These are phyloP conservation scores for Bondarzewia mesenterica DNA, from an alignment of 1,284 basidiomycete species.

Conservation along the genomic window DNA sequence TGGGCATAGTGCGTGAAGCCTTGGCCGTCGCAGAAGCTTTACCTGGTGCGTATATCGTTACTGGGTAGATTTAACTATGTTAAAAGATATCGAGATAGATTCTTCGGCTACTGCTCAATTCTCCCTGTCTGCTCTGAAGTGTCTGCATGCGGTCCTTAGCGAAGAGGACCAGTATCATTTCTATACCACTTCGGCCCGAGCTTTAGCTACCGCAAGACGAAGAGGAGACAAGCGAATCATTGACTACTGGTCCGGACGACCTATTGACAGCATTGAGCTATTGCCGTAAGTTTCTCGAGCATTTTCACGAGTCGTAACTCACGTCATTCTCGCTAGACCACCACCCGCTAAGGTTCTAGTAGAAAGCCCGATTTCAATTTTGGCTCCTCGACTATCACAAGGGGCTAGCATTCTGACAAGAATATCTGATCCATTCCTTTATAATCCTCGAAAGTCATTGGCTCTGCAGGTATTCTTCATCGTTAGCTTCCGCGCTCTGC, in stretches of 20 bases:
- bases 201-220: conserved; percentile 64
- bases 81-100: conserved; percentile 35
- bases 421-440: conserved; percentile 74
- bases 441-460: conserved; percentile 70
- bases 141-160: conserved; percentile 56
- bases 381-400: conserved; percentile 34
- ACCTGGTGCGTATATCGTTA: conserved; percentile 52
- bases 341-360: conserved; percentile 63
- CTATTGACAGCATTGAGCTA: conserved; percentile 74
- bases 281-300: conserved; percentile 46
- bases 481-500: too few species aligned
- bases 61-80: background rate
- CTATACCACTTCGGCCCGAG: conserved; percentile 61
- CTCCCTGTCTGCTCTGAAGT: conserved; percentile 68
- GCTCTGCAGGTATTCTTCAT: conserved; percentile 42
- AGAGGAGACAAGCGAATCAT: conserved; percentile 64
- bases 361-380: conserved; percentile 59
- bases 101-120: conserved; percentile 72
- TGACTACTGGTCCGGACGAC: conserved; percentile 79
- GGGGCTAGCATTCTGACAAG: conserved; percentile 43
- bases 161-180: conserved; percentile 72
- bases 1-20: conserved; percentile 86
- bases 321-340: conserved; percentile 37
- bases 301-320: background rate
- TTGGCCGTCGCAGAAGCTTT: conserved; percentile 85